A percentile compares a stretch with the other conserved stretches of the same genome.
These are phyloP conservation scores for Canariomyces notabilis DNA, from an alignment of 2,329 filamentous ascomycete genomes.

Conservation along the genomic window DNA sequence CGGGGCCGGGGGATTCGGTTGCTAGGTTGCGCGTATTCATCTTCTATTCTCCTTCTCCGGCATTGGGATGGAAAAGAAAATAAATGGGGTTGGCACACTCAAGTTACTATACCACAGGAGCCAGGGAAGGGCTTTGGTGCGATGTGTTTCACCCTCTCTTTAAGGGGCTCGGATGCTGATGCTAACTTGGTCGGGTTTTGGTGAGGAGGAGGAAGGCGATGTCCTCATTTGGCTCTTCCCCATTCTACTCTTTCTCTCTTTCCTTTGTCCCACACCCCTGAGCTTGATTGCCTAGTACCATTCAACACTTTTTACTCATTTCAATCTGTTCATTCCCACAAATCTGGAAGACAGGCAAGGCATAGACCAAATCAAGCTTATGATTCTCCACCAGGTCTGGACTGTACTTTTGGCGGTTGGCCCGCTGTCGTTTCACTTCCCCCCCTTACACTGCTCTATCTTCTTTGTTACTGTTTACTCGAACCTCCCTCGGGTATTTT, in stretches of 20 bases:
- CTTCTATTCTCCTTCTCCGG: background rate
- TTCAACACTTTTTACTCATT: too few relatives aligned
- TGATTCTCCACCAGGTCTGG: conserved; percentile 10
- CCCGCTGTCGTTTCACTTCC: background rate
- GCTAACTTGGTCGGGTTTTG: too few relatives aligned
- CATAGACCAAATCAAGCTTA: conserved; percentile 8
- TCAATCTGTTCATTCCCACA: background rate
- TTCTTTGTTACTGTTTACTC: background rate
- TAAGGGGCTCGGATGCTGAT: background rate
- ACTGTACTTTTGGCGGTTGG: conserved; percentile 1
- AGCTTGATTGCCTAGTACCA: too few relatives aligned
- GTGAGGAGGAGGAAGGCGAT: too few relatives aligned
- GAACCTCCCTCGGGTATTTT: conserved; percentile 2
- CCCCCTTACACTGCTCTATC: background rate
- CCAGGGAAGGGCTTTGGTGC: background rate
- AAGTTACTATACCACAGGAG: background rate
- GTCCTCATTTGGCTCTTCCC: background rate
- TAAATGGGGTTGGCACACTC: background rate
- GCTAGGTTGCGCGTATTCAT: too few relatives aligned
- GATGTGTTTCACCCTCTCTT: background rate
- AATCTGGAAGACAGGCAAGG: background rate
- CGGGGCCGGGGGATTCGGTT: too few relatives aligned
- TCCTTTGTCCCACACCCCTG: background rate
- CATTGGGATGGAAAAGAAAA: background rate
- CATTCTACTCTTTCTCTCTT: background rate